These are phyloP conservation scores for Blastobotrys chiropterorum DNA, from an alignment of 805 yeast species.

Conservation along the genomic window DNA sequence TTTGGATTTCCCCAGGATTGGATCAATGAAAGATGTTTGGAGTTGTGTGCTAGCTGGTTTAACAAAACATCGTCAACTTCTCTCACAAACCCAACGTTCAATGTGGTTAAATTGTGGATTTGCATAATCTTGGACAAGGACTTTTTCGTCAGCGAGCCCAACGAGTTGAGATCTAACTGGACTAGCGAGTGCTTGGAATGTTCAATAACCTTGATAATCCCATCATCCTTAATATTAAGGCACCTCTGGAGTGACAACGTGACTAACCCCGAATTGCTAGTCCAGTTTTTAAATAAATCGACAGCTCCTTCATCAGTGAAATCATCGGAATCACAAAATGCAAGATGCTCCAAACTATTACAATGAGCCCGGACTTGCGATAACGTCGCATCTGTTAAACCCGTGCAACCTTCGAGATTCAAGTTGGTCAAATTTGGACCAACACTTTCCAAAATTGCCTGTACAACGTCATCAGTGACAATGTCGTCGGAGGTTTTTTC, in stretches of 20 bases:
- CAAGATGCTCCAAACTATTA: constrained; percentile 45
- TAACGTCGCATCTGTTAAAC: constrained; percentile 58
- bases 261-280: constrained; percentile 45
- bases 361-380: constrained; percentile 50
- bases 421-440: constrained; percentile 58
- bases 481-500: constrained; percentile 41
- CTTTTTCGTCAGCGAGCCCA: constrained; percentile 48
- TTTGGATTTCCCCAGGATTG: constrained; percentile 64
- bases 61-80: constrained; percentile 64
- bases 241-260: constrained; percentile 62
- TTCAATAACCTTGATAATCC: constrained; percentile 50
- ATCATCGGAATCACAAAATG: constrained; percentile 54
- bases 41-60: constrained; percentile 49
- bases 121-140: constrained; percentile 21
- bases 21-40: constrained; percentile 56
- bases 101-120: constrained; percentile 55
- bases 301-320: constrained; percentile 64
- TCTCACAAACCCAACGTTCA: constrained; percentile 78
- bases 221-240: constrained; percentile 54
- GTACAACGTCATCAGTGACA: constrained; percentile 60
- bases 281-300: constrained; percentile 53
- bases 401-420: constrained; percentile 66
- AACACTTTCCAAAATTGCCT: constrained; percentile 42
- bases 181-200: constrained; percentile 64
- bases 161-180: constrained; percentile 66